phyloP scores from a whole-genome alignment of 768 basidiomycete genomes.

The Pilatotrama ljubarskyi region DNA sequence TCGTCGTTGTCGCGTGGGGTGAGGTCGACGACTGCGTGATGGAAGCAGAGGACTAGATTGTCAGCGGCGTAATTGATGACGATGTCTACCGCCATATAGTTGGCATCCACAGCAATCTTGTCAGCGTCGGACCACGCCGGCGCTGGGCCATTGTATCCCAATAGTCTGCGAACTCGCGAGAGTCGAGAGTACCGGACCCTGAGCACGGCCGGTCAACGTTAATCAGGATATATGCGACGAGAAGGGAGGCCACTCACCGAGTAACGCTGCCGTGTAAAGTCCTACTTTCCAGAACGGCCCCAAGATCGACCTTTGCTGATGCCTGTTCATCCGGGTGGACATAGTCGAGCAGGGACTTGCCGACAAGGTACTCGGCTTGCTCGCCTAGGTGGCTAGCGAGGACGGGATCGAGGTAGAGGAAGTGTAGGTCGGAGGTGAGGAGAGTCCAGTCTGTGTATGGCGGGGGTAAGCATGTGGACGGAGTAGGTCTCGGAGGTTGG shows the following conservation, averaged over 20 bases:
- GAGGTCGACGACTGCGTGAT: slow-evolving; percentile 80
- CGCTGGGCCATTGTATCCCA: slow-evolving; percentile 64
- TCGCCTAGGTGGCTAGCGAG: slow-evolving; percentile 69
- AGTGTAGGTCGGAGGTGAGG: slow-evolving; percentile 70
- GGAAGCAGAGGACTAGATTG: slow-evolving; percentile 84
- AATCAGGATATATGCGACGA: slow-evolving; percentile 24
- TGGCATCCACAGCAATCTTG: slow-evolving; percentile 64
- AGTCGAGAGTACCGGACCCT: slow-evolving; percentile 82
- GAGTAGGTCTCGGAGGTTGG: slow-evolving; percentile 33
- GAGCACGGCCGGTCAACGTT: slow-evolving; percentile 22
- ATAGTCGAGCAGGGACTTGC: slow-evolving; percentile 70
- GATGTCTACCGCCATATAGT: slow-evolving; percentile 87
- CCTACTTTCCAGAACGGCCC: slow-evolving; percentile 68
- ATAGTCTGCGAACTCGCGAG: slow-evolving; percentile 65
- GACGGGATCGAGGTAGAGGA: slow-evolving; percentile 84
- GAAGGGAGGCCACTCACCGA: slow-evolving; percentile 43
- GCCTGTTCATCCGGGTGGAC: slow-evolving; percentile 85
- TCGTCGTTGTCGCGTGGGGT: slow-evolving; percentile 74
- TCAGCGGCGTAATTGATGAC: slow-evolving; percentile 90
- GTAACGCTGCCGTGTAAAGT: slow-evolving; percentile 85
- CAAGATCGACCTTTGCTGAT: slow-evolving; percentile 72
- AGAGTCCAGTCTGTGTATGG: slow-evolving; percentile 71
- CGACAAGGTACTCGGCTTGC: slow-evolving; percentile 68
- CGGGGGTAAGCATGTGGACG: slow-evolving; percentile 26
- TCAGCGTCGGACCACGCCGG: slow-evolving; percentile 63